These are phyloP conservation scores for Primulina eburnea DNA, from an alignment of 257 asterid species.

Conservation along the genomic window DNA sequence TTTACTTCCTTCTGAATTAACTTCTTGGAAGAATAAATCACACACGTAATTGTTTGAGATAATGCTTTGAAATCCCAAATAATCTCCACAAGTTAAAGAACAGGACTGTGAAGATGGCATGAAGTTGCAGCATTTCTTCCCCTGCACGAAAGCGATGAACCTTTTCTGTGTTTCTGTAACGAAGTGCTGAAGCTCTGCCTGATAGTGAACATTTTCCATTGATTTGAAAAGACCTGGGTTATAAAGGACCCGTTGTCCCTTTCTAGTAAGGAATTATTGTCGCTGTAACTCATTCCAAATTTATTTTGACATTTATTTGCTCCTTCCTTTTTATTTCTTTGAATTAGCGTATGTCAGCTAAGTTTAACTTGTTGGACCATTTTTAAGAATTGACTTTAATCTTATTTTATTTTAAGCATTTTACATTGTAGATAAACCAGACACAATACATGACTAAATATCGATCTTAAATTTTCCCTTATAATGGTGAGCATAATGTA, in stretches of 20 bases:
- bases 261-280: background rate
- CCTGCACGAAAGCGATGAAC: background rate
- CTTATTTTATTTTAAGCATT: too few relatives aligned
- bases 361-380: too few relatives aligned
- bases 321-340: too few relatives aligned
- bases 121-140: background rate
- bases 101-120: background rate
- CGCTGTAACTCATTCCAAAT: background rate
- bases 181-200: too few relatives aligned
- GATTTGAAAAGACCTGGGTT: background rate
- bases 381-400: too few relatives aligned
- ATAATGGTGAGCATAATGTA: too few relatives aligned
- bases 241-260: background rate
- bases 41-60: constrained; percentile 9
- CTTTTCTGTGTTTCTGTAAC: background rate
- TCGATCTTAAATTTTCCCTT: background rate
- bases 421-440: too few relatives aligned
- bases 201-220: too few relatives aligned
- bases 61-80: background rate
- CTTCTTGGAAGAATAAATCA: constrained; percentile 60
- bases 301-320: too few relatives aligned
- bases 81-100: background rate
- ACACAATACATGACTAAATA: too few relatives aligned
- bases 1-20: constrained; percentile 60
- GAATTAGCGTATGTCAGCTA: too few relatives aligned